These are phyloP conservation scores for Volvariella surrecta DNA, from an alignment of 1,284 basidiomycete species.

Conservation along the genomic window DNA sequence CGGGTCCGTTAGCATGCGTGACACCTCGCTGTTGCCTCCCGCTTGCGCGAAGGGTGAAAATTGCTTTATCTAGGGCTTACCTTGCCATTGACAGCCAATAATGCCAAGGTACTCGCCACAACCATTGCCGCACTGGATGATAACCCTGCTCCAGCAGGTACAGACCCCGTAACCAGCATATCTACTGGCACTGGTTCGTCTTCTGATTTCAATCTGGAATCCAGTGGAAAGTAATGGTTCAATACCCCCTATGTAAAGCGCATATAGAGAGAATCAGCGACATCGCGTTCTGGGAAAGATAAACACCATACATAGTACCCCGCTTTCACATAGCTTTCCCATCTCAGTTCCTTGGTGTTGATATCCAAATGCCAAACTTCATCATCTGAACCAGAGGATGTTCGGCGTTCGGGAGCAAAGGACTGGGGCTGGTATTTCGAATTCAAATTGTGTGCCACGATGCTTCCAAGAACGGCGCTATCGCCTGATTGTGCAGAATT, in stretches of 20 bases:
- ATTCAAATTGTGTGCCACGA: slow-evolving; percentile 60
- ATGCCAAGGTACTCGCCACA: slow-evolving; percentile 72
- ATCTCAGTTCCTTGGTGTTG: slow-evolving; percentile 58
- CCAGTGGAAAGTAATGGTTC: slow-evolving; percentile 47
- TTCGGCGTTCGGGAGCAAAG: slow-evolving; percentile 38
- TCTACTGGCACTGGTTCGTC: slow-evolving; percentile 49
- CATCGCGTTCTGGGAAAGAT: neutral
- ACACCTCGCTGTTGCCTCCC: too few relatives aligned
- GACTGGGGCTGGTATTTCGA: slow-evolving; percentile 47
- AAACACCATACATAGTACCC: slow-evolving; percentile 55
- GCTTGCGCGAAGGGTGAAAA: too few relatives aligned
- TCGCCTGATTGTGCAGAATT: slow-evolving; percentile 27
- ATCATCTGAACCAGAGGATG: slow-evolving; percentile 14
- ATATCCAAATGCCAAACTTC: slow-evolving; percentile 63
- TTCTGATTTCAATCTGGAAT: slow-evolving; percentile 11
- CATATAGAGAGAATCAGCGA: slow-evolving; percentile 3
- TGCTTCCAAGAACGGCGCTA: slow-evolving; percentile 43
- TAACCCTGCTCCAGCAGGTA: slow-evolving; percentile 77
- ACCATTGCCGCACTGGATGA: slow-evolving; percentile 84
- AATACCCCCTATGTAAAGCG: slow-evolving; percentile 53
- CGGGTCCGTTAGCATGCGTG: too few relatives aligned
- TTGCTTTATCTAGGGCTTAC: too few relatives aligned
- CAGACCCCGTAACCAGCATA: slow-evolving; percentile 67
- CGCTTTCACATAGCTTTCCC: slow-evolving; percentile 86
- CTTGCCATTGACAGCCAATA: slow-evolving; percentile 68